Evolutionary conservation across 2,329 filamentous ascomycete species (phyloP).

Genomic region (Xylaria multiplex): DNA sequence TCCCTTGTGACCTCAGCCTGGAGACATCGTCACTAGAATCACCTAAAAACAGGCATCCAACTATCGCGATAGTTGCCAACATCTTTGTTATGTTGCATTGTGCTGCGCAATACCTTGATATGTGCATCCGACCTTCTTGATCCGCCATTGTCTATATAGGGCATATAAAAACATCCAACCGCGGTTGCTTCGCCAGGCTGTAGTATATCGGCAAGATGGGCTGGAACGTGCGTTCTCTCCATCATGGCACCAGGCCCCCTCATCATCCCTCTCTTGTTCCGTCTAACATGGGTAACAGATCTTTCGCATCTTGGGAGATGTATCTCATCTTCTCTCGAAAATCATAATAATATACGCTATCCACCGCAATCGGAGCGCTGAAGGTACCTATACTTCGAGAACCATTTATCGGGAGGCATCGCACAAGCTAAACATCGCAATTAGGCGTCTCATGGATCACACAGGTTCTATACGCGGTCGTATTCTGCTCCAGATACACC

Average conservation of each 20-base stretch:
- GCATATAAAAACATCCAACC: slow-evolving; percentile 17
- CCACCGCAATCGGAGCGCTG: slow-evolving; percentile 85
- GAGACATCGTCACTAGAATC: slow-evolving; percentile 1
- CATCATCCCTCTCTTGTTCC: not conserved
- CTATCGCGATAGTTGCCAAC: not conserved
- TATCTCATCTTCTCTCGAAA: slow-evolving; percentile 87
- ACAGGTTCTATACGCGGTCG: slow-evolving; percentile 84
- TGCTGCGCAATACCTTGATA: slow-evolving; percentile 29
- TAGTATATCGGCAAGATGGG: slow-evolving; percentile 42
- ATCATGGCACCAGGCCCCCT: slow-evolving; percentile 16
- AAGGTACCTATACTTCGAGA: slow-evolving; percentile 63
- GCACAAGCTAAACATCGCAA: slow-evolving; percentile 36
- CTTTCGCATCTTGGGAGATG: slow-evolving; percentile 83
- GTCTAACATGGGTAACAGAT: slow-evolving; percentile 51
- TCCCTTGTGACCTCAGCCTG: slow-evolving; percentile 24
- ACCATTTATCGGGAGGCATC: not conserved
- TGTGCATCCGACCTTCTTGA: slow-evolving; percentile 35
- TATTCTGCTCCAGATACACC: slow-evolving; percentile 88
- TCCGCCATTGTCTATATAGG: slow-evolving; percentile 18
- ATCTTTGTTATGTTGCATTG: not conserved
- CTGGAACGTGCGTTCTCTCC: slow-evolving; percentile 45
- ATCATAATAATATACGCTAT: slow-evolving; percentile 91
- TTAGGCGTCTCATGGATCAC: slow-evolving; percentile 91
- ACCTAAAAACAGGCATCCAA: slow-evolving; percentile 23
- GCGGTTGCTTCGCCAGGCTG: slow-evolving; percentile 30